Percentiles rank a stretch among this genome's conserved stretches.
These are phyloP conservation scores for Escovopsis sp. DNA, from an alignment of 2,329 filamentous ascomycete species.

Conservation along the genomic window DNA sequence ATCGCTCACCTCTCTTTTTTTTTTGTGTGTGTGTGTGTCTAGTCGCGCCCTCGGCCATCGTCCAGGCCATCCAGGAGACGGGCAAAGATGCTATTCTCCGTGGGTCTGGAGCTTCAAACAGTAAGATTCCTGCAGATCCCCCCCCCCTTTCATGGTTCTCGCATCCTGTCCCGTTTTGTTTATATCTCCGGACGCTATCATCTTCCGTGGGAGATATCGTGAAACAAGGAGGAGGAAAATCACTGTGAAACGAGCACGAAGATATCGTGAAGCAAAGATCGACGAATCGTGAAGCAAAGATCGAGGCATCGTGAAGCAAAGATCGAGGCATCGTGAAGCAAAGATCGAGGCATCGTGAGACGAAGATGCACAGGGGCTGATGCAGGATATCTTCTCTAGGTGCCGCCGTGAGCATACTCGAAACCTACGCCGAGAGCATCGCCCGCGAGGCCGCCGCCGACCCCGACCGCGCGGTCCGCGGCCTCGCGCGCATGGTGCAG, in stretches of 20 bases:
- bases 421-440: slow-evolving; percentile 55
- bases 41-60: slow-evolving; percentile 80
- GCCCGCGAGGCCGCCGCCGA: slow-evolving; percentile 26
- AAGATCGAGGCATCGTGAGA: slow-evolving; percentile 1
- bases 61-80: slow-evolving; percentile 74
- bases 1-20: no score
- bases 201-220: no score
- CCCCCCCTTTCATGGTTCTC: no score
- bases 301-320: no score
- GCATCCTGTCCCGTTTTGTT: no score
- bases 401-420: slow-evolving; percentile 88
- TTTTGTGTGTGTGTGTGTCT: slow-evolving; percentile 1
- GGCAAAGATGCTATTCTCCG: slow-evolving; percentile 89
- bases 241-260: no score
- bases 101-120: slow-evolving; percentile 73
- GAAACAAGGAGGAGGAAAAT: no score
- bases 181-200: no score
- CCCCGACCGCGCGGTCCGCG: slow-evolving; percentile 50
- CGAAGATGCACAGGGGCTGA: background rate
- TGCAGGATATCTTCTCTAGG: slow-evolving; percentile 26
- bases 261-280: no score
- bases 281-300: no score
- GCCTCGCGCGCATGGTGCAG: slow-evolving; percentile 86
- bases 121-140: slow-evolving; percentile 27
- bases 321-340: background rate